phyloP scores from a whole-genome alignment of 345 rosid genomes.

The Firmiana major region DNA sequence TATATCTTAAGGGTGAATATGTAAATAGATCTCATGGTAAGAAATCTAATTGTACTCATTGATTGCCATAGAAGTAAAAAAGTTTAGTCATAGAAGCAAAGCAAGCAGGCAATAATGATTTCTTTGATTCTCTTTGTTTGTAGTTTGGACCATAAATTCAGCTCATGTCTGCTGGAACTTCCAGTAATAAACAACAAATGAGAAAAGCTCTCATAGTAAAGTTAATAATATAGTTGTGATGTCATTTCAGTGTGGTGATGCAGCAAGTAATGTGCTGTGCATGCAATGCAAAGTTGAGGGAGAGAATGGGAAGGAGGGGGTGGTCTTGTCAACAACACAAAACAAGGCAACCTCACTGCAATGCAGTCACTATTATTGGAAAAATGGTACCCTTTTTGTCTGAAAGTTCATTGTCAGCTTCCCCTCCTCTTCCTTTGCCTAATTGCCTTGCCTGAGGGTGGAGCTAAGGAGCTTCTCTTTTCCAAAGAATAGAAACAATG shows the following conservation, averaged over 20 bases:
- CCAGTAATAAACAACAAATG: background rate
- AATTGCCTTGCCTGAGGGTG: background rate
- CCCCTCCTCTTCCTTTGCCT: background rate
- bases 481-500: background rate
- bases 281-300: background rate
- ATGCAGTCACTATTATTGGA: background rate
- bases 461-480: background rate
- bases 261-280: background rate
- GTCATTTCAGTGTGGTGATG: background rate
- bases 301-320: background rate
- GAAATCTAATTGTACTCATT: no score
- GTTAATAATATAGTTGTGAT: background rate
- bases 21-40: no score
- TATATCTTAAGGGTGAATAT: no score
- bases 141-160: background rate
- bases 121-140: background rate
- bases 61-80: no score
- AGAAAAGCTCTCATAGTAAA: background rate
- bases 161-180: background rate
- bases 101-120: no score
- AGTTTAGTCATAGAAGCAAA: no score
- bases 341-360: background rate
- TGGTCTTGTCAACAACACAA: background rate
- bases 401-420: background rate
- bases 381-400: background rate